Conservation (phyloP, 495 filamentous ascomycete genomes). For the Penicillium tannophilum region DNA sequence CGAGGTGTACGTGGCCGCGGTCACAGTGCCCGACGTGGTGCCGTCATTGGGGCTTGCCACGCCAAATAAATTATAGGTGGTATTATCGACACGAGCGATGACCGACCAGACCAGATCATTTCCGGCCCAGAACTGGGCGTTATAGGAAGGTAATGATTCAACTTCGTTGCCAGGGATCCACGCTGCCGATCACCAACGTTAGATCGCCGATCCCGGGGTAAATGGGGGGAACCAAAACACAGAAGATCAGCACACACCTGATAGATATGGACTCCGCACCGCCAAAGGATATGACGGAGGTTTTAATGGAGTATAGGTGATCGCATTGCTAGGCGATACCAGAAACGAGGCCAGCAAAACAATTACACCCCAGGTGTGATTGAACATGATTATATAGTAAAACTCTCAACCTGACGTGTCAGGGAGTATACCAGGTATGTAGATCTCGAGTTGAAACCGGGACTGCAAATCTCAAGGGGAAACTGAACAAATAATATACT, state of each 20-base stretch:
- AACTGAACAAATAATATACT: not conserved
- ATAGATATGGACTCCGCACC: constrained; percentile 44
- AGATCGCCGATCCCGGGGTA: not conserved
- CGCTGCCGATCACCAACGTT: constrained; percentile 26
- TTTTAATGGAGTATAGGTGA: constrained; percentile 34
- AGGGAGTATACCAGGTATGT: constrained; percentile 1
- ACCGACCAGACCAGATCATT: constrained; percentile 44
- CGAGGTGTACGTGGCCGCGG: constrained; percentile 39
- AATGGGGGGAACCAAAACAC: not conserved
- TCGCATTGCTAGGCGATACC: constrained; percentile 17
- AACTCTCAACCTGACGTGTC: not conserved
- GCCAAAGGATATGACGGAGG: constrained; percentile 47
- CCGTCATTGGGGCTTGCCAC: constrained; percentile 23
- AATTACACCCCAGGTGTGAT: constrained; percentile 6
- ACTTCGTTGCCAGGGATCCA: constrained; percentile 47
- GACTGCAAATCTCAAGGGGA: not conserved
- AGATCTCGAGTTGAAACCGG: not conserved
- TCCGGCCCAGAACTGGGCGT: constrained; percentile 50
- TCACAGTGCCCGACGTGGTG: constrained; percentile 33
- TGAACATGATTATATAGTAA: constrained; percentile 13
- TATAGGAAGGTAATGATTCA: constrained; percentile 31
- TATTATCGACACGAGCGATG: constrained; percentile 44
- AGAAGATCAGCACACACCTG: constrained; percentile 24
- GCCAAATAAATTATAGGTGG: constrained; percentile 50
- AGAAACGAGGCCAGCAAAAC: constrained; percentile 13